phyloP scores from a whole-genome alignment of 2,329 filamentous ascomycete genomes.

The Claviceps pazoutovae region DNA sequence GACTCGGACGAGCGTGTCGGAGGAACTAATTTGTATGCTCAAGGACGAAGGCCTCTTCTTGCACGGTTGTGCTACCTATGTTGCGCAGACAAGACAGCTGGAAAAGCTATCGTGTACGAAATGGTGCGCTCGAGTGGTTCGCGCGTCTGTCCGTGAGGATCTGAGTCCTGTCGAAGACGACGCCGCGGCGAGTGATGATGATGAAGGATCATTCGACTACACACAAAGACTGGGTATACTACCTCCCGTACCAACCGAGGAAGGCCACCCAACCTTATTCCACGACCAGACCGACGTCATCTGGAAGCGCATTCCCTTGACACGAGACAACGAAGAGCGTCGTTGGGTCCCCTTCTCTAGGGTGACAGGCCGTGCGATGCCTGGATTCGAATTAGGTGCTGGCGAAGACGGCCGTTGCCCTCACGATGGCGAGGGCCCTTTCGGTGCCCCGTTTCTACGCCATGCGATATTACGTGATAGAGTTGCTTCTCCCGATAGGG shows the following conservation, averaged over 20 bases:
- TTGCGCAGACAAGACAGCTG: constrained; percentile 26
- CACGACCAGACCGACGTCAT: constrained; percentile 31
- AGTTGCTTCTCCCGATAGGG: neutral
- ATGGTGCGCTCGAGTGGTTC: constrained; percentile 32
- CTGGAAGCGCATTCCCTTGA: constrained; percentile 35
- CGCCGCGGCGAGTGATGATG: too few relatives aligned
- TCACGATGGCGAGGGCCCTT: constrained; percentile 26
- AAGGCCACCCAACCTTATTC: constrained; percentile 27
- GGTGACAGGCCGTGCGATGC: constrained; percentile 23
- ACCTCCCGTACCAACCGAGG: constrained; percentile 27
- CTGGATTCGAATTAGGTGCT: constrained; percentile 17
- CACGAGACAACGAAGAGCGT: constrained; percentile 25
- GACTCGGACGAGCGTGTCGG: constrained; percentile 23
- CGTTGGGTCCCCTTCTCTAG: constrained; percentile 35
- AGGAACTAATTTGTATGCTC: constrained; percentile 36
- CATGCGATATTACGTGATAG: constrained; percentile 10
- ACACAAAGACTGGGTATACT: constrained; percentile 19
- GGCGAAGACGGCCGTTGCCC: constrained; percentile 25
- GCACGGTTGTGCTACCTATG: constrained; percentile 28
- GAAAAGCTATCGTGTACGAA: constrained; percentile 24
- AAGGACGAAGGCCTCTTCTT: constrained; percentile 39
- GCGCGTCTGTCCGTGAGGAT: constrained; percentile 25
- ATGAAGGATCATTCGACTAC: constrained; percentile 7
- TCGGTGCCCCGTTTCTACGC: constrained; percentile 21
- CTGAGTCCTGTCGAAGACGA: constrained; percentile 5